Evolutionary conservation across 2,329 filamentous ascomycete species (phyloP), one percentile per base, ranked within the genome.

Genomic region (Fusarium cicatricum): DNA sequence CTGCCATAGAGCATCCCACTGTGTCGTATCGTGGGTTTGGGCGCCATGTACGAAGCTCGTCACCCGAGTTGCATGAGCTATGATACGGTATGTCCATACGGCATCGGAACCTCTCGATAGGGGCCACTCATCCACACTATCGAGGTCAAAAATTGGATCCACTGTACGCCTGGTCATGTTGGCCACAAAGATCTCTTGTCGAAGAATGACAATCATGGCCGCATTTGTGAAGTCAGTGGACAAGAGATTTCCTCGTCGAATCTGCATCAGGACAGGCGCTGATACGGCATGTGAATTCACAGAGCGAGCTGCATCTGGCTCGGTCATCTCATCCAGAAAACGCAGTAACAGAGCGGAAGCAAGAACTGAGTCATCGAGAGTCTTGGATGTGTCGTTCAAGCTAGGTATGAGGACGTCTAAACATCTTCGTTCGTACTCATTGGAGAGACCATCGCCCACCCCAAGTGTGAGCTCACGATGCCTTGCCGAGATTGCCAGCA

Each of bases 251-350:
- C 21, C 16, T 15, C 44, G 47, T 12, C 23, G 31, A 5, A 51
- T 51, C 16, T 26, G 29, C 8, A 51, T 26, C 21, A 51, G 34
- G 2, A 51, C 5, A 6, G 47, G 29, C 10, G 39, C 47, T 6
- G 39, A 51, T 5, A 51, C 47, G 2, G 47, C 21, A 15, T 51
- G 47, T n/a, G n/a, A n/a, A 14, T 32, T 38, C n/a, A 6, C 17
- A 14, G 12, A 10, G 17, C n/a, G 9, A 14, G 31, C 14, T 3
- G 31, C 11, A 6, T 33, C 31, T 33, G 11, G 10, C 12, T 33
- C 32, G 5, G 47, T 51, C 47, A 51, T 51, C 23, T 51, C 47
- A 3, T 51, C 47, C 4, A 51, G 23, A 5, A 51, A 6, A 9
- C 47, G 39, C 7, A 51, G 16, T 12, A 51, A 31, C 23, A 51